phyloP scores from a whole-genome alignment of 2,329 filamentous ascomycete species.

The Cylindrodendrum hubeiense region DNA sequence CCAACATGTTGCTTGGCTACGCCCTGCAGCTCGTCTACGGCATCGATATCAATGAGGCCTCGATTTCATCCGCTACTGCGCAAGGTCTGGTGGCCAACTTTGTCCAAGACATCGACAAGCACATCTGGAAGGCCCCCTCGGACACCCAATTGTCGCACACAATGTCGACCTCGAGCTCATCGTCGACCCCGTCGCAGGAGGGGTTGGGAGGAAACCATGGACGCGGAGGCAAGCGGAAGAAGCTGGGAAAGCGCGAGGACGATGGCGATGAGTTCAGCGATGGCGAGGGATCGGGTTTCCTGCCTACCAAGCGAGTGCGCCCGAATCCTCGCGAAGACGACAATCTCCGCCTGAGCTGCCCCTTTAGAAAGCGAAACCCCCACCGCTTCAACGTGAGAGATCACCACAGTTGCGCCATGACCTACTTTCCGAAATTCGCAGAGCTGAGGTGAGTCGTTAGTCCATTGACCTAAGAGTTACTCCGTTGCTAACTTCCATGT shows the following conservation, averaged over 20 bases:
- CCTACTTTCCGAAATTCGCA: slow-evolving; percentile 56
- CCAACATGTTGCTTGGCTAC: slow-evolving; percentile 51
- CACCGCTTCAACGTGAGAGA: slow-evolving; percentile 60
- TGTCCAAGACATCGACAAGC: slow-evolving; percentile 48
- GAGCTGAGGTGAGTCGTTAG: slow-evolving; percentile 51
- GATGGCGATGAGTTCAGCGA: slow-evolving; percentile 52
- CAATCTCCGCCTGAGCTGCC: slow-evolving; percentile 56
- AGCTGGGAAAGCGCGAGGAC: slow-evolving; percentile 46
- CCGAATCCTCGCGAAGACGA: slow-evolving; percentile 52
- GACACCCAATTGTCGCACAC: slow-evolving; percentile 47
- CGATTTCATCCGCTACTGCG: slow-evolving; percentile 44
- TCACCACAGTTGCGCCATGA: slow-evolving; percentile 58
- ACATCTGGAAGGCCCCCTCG: slow-evolving; percentile 48
- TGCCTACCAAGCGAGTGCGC: slow-evolving; percentile 47
- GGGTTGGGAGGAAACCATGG: slow-evolving; percentile 34
- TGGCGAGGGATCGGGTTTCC: slow-evolving; percentile 47
- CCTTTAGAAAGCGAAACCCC: slow-evolving; percentile 59
- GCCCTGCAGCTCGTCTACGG: slow-evolving; percentile 54
- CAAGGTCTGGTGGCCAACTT: slow-evolving; percentile 50
- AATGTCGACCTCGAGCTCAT: slow-evolving; percentile 48
- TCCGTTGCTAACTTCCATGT: slow-evolving; percentile 12
- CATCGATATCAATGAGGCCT: slow-evolving; percentile 50
- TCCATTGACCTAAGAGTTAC: fast-evolving
- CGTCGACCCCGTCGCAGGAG: slow-evolving; percentile 47
- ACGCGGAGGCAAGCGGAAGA: slow-evolving; percentile 52